A percentile compares a stretch with the other conserved stretches of the same genome.
Conservation (phyloP, 345 rosid species). For the Rubroshorea leprosula region DNA sequence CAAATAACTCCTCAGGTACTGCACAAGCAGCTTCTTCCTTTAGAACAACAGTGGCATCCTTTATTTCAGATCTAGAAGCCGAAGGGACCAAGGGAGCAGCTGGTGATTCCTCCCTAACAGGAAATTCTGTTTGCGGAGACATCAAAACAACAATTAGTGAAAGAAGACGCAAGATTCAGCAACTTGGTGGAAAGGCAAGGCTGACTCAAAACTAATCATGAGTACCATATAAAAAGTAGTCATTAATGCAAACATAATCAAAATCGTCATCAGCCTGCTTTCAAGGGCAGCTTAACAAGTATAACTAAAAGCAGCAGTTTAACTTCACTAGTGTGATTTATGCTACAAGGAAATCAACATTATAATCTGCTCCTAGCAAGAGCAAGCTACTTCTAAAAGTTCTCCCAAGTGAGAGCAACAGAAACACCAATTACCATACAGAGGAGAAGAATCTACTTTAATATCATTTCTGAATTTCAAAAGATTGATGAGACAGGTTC, state of each 20-base stretch:
- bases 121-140: conserved; percentile 24
- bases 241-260: too few relatives aligned
- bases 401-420: too few relatives aligned
- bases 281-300: too few relatives aligned
- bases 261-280: too few relatives aligned
- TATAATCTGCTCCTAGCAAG: too few relatives aligned
- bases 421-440: not conserved
- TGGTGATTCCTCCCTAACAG: conserved; percentile 17
- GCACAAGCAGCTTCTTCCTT: conserved; percentile 18
- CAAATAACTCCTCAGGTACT: conserved; percentile 60
- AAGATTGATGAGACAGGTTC: not conserved
- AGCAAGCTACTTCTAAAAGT: too few relatives aligned
- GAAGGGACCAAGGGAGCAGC: conserved; percentile 12
- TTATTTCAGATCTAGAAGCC: conserved; percentile 16
- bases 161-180: not conserved
- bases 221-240: too few relatives aligned
- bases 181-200: not conserved
- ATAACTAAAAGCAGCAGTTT: too few relatives aligned
- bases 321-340: too few relatives aligned
- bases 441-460: not conserved
- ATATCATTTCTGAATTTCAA: not conserved
- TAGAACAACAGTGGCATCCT: conserved; percentile 12
- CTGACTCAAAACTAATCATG: not conserved
- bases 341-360: too few relatives aligned
- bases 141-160: not conserved